Percentiles rank a stretch among this genome's conserved stretches.
Conservation (phyloP, 2,329 filamentous ascomycete species). For the Exophiala dermatitidis region DNA sequence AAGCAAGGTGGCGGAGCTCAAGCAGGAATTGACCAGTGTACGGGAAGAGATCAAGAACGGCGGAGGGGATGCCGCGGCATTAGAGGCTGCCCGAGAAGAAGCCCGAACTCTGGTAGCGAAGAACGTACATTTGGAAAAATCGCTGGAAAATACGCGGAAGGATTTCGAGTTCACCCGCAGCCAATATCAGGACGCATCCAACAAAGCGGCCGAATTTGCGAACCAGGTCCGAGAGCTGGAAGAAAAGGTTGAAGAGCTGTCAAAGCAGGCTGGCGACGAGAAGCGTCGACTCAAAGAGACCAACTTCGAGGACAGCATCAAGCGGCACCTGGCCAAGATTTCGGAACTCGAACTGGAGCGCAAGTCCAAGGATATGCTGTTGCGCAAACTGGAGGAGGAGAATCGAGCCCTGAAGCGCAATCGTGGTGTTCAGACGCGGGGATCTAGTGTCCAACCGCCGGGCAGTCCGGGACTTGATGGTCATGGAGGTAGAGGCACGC, state of each 20-base stretch:
- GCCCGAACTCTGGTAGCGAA: conserved; percentile 17
- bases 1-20: conserved; percentile 35
- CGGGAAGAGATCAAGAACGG: conserved; percentile 36
- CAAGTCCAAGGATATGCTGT: conserved; percentile 34
- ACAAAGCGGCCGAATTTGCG: conserved; percentile 36
- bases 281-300: conserved; percentile 34
- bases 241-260: conserved; percentile 34
- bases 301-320: conserved; percentile 32
- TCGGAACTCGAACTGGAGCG: conserved; percentile 35
- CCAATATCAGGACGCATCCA: conserved; percentile 44
- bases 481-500: conserved; percentile 9
- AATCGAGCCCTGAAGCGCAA: conserved; percentile 37
- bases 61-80: conserved; percentile 32
- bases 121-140: conserved; percentile 33
- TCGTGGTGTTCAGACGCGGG: conserved; percentile 28
- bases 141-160: conserved; percentile 37
- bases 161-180: conserved; percentile 42
- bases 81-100: conserved; percentile 38
- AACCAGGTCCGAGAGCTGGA: conserved; percentile 35
- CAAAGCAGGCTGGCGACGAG: conserved; percentile 34
- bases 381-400: conserved; percentile 41
- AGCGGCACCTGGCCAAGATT: conserved; percentile 34
- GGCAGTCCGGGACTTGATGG: conserved; percentile 23
- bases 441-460: conserved; percentile 27
- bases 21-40: conserved; percentile 36